A percentile compares a stretch with the other conserved stretches of the same genome.
phyloP scores from a whole-genome alignment of 1,284 basidiomycete genomes.

The Ceratobasidium sp. region DNA sequence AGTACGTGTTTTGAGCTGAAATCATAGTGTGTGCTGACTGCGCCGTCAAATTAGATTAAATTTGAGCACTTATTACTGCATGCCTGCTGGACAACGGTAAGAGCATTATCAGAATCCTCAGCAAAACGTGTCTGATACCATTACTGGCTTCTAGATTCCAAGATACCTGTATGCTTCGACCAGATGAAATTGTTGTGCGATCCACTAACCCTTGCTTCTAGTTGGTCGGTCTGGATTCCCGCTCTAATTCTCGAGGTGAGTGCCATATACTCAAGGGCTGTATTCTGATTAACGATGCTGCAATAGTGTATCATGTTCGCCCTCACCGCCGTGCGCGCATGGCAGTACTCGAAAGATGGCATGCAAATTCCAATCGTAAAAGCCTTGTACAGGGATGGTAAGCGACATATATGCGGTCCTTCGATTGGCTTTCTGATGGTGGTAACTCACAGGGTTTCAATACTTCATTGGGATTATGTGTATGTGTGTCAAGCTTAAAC shows the following conservation, averaged over 20 bases:
- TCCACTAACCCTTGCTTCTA: neutral
- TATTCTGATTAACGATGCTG: neutral
- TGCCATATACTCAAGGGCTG: neutral
- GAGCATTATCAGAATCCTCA: neutral
- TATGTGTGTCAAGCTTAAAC: neutral
- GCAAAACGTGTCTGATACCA: neutral
- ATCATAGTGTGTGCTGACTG: neutral
- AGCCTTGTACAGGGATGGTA: conserved; percentile 40
- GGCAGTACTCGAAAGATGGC: conserved; percentile 7
- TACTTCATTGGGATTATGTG: conserved; percentile 38
- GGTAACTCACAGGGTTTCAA: conserved; percentile 18
- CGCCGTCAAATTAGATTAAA: neutral
- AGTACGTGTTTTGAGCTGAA: neutral
- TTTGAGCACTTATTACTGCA: conserved; percentile 24
- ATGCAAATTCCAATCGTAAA: conserved; percentile 7
- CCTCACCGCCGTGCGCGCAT: conserved; percentile 28
- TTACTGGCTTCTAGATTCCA: neutral
- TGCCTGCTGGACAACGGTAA: conserved; percentile 32
- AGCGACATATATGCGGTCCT: neutral
- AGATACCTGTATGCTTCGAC: conserved; percentile 1
- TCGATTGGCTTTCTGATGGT: neutral
- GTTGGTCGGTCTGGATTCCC: conserved; percentile 40
- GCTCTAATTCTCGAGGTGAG: conserved; percentile 34
- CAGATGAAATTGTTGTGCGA: neutral
- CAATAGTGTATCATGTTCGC: conserved; percentile 20